phyloP scores from a whole-genome alignment of 163 green algal species.

The Scenedesmus sp. region DNA sequence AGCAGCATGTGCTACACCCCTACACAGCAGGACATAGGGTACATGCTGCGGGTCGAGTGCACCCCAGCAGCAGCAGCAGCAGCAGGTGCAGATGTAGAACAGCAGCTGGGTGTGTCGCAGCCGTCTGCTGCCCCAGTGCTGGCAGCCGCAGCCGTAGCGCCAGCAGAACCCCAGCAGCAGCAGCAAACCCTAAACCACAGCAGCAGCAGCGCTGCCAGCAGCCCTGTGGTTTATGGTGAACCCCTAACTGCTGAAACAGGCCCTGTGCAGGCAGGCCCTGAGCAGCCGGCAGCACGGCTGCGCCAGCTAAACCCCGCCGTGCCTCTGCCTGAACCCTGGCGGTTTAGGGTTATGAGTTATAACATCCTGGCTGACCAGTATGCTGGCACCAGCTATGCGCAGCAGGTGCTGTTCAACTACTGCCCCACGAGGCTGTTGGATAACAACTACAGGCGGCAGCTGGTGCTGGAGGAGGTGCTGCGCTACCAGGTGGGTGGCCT shows the following conservation, averaged over 20 bases:
- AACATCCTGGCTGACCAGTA: constrained; percentile 98
- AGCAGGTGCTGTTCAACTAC: constrained; percentile 87
- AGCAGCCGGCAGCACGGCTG: constrained; percentile 29
- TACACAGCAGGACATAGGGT: constrained; percentile 69
- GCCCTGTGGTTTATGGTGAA: constrained; percentile 34
- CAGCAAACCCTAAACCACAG: not conserved
- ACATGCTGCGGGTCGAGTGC: constrained; percentile 75
- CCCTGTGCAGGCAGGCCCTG: constrained; percentile 44
- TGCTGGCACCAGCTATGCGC: constrained; percentile 76
- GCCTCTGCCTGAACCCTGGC: constrained; percentile 21
- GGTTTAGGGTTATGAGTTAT: constrained; percentile 89
- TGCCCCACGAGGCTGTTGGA: constrained; percentile 71
- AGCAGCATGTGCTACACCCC: constrained; percentile 68
- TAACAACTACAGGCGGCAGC: constrained; percentile 80
- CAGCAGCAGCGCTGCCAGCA: not conserved
- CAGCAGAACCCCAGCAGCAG: not conserved
- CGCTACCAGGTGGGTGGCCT: constrained; percentile 75
- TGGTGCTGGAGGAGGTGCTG: constrained; percentile 86
- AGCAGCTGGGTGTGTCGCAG: not conserved
- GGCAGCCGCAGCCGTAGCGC: not conserved
- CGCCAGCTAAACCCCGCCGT: constrained; percentile 35
- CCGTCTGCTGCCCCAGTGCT: constrained; percentile 10
- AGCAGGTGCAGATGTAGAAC: not conserved
- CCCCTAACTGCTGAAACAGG: not conserved
- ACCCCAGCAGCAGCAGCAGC: constrained; percentile 56